phyloP scores from a whole-genome alignment of 2,329 filamentous ascomycete species.

The Dactylellina cionopaga region DNA sequence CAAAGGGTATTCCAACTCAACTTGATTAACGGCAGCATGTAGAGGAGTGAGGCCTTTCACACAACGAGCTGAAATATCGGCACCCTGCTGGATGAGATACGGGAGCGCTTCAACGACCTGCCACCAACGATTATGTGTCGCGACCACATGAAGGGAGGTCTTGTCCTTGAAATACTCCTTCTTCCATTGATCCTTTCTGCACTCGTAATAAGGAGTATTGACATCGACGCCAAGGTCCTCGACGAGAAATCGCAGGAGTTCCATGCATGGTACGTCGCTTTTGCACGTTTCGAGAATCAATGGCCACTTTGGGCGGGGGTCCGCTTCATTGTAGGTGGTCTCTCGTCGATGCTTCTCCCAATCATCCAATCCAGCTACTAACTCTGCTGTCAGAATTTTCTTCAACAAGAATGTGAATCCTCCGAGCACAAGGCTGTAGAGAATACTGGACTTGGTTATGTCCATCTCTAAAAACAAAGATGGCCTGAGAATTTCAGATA shows the following conservation, averaged over 20 bases:
- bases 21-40: neutral
- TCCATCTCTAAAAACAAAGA: slow-evolving; percentile 6
- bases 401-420: neutral
- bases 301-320: neutral
- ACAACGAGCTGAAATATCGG: neutral
- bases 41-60: neutral
- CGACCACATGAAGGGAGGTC: neutral
- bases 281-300: slow-evolving; percentile 15
- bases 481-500: neutral
- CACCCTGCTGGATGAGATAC: slow-evolving; percentile 3
- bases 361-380: neutral
- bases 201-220: slow-evolving; percentile 6
- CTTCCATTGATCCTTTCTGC: neutral
- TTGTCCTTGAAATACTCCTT: neutral
- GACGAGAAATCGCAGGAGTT: slow-evolving; percentile 6
- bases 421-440: neutral
- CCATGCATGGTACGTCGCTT: neutral
- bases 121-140: slow-evolving; percentile 14
- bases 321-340: neutral
- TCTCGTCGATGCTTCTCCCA: neutral
- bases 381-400: neutral
- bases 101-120: slow-evolving; percentile 6
- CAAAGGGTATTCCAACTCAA: neutral
- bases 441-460: neutral
- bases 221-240: slow-evolving; percentile 9